phyloP scores from a whole-genome alignment of 345 rosid species.

The Eucalyptus rudis region DNA sequence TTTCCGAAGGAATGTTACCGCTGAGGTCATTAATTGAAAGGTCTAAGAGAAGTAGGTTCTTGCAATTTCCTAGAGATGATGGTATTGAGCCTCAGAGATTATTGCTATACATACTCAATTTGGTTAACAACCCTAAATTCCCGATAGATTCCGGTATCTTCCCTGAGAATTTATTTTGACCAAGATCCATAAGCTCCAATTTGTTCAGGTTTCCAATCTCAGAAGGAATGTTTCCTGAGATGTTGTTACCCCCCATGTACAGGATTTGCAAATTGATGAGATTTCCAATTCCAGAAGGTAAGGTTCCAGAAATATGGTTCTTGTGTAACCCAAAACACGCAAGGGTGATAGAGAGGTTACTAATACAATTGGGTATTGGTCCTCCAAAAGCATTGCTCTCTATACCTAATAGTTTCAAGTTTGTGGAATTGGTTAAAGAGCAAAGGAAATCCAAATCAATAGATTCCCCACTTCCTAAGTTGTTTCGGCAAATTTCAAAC shows the following conservation, averaged over 20 bases:
- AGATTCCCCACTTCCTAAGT: neutral
- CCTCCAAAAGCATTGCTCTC: too few relatives aligned
- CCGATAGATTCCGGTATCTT: neutral
- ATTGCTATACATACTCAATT: neutral
- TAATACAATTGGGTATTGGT: too few relatives aligned
- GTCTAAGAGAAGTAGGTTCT: neutral
- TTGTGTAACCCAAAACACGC: accelerated
- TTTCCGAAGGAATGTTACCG: neutral
- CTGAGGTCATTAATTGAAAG: neutral
- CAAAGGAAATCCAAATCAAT: slow-evolving; percentile 1
- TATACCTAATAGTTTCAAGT: neutral
- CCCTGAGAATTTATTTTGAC: neutral
- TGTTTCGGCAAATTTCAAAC: neutral
- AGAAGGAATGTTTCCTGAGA: neutral
- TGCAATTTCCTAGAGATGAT: neutral
- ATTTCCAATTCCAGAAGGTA: neutral
- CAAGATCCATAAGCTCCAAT: neutral
- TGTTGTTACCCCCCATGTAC: neutral
- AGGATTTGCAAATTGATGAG: neutral
- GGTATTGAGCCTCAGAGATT: neutral
- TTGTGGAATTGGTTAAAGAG: neutral
- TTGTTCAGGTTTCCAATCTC: neutral
- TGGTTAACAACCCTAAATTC: neutral
- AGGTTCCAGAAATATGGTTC: neutral
- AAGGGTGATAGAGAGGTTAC: too few relatives aligned